Evolutionary conservation across 2,329 filamentous ascomycete species (phyloP).

Genomic region (Penicillium polonicum): DNA sequence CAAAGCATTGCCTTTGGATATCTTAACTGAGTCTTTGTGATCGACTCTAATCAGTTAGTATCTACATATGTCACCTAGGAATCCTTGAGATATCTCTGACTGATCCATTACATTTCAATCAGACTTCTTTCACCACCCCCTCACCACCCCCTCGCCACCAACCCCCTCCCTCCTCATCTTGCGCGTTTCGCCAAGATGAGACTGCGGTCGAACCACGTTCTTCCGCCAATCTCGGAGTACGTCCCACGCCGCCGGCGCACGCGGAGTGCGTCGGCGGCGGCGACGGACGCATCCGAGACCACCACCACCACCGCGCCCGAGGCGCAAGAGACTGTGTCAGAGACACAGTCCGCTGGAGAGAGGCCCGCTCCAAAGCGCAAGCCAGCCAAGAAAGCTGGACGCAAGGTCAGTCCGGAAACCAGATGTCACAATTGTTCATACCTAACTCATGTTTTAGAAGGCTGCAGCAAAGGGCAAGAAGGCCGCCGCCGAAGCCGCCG

Average conservation of each 20-base stretch:
- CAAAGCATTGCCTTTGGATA: constrained; percentile 1
- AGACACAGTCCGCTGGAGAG: constrained; percentile 2
- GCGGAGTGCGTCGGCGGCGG: constrained; percentile 19
- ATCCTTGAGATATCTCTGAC: background rate
- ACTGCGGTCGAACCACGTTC: constrained; percentile 40
- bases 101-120: background rate
- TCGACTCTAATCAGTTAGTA: background rate
- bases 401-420: background rate
- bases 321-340: constrained; percentile 2
- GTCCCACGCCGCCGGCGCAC: constrained; percentile 17
- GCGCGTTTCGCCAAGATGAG: constrained; percentile 31
- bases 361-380: constrained; percentile 5
- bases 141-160: background rate
- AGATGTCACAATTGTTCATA: background rate
- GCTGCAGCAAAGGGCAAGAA: background rate
- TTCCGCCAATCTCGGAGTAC: constrained; percentile 29
- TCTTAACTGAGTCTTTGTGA: background rate
- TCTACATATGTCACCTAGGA: background rate
- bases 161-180: background rate
- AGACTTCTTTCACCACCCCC: background rate
- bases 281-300: background rate
- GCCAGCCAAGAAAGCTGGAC: background rate
- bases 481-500: background rate
- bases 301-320: background rate
- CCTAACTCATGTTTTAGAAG: background rate